Evolutionary conservation across 2,329 filamentous ascomycete species (phyloP), one percentile per base, ranked within the genome.

Genomic region (Aspergillus sp.): DNA sequence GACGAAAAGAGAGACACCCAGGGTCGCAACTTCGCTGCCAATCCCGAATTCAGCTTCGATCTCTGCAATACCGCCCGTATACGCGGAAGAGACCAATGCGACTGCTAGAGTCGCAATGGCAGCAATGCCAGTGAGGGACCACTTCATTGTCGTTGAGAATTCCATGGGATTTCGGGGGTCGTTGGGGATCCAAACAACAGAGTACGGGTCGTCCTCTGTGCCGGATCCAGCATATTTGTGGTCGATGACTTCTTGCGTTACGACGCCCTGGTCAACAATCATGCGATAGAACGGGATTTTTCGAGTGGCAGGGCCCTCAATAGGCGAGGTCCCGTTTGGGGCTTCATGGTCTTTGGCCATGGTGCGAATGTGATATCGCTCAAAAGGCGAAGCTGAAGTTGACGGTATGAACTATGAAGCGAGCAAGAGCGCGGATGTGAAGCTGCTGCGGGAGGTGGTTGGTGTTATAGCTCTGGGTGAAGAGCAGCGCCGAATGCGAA

Each of bases 1-100:
- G 7, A 80, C 73, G 59, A 79, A 80, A 11, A 81, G 70, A 9
- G 77, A 79, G 15, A 80, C 70, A 41, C 77, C 77, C 7, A 79
- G 67, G 0, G 72, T 77, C 4, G 70, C 72, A 17, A 75, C 70
- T 62, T 79, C 76, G 1, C 64, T 64, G 12, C 70, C 67, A 31
- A 73, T 62, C 1, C 68, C 46, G 49, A 80, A 79, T 19, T 73
- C 57, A 17, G 54, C 27, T 52, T 72, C 59, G 33, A 79, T 75
- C 47, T 76, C 62, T 2, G 62, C 33, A 5, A 76, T 64, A 47
- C 75, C 75, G 50, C 77, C 76, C 8, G 72, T 73, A 57, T 77
- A 79, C 4, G 76, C 76, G 0, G 75, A 77, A 0, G 76, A 79
- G 25, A 75, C 75, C 33, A 79, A 68, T 12, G 76, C 66, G 25